phyloP scores from a whole-genome alignment of 1,284 basidiomycete species.

The Trichosporon ovoides region DNA sequence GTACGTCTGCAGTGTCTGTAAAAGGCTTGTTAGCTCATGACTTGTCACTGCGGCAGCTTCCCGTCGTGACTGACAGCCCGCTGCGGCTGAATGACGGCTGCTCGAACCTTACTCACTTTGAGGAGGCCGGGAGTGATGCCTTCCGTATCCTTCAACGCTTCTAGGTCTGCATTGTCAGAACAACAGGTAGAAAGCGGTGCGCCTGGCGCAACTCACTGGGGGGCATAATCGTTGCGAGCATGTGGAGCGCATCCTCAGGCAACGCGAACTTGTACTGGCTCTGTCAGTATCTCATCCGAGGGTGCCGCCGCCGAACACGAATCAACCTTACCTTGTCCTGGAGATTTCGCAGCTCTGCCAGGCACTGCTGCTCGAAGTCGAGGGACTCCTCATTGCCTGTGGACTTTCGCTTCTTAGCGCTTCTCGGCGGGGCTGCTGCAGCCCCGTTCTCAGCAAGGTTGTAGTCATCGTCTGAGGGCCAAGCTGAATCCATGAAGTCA shows the following conservation, averaged over 20 bases:
- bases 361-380: conserved; percentile 9
- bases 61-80: neutral
- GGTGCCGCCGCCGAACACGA: neutral
- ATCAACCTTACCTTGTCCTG: conserved; percentile 10
- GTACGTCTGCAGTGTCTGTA: conserved; percentile 12
- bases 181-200: neutral
- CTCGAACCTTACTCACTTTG: conserved; percentile 12
- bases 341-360: conserved; percentile 5
- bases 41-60: neutral
- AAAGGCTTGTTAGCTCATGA: neutral
- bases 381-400: neutral
- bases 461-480: conserved; percentile 37
- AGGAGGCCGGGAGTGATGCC: conserved; percentile 24
- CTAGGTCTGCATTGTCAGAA: conserved; percentile 18
- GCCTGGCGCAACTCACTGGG: conserved; percentile 26
- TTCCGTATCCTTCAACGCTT: conserved; percentile 27
- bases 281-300: too few species aligned
- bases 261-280: neutral
- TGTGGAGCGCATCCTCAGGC: conserved; percentile 31
- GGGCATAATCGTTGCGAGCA: conserved; percentile 42
- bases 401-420: conserved; percentile 51
- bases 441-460: conserved; percentile 55
- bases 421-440: neutral
- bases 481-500: conserved; percentile 37
- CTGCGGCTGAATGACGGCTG: conserved; percentile 1